These are phyloP conservation scores for Ceratobasidium sp. DNA, from an alignment of 1,284 basidiomycete species.

Conservation along the genomic window DNA sequence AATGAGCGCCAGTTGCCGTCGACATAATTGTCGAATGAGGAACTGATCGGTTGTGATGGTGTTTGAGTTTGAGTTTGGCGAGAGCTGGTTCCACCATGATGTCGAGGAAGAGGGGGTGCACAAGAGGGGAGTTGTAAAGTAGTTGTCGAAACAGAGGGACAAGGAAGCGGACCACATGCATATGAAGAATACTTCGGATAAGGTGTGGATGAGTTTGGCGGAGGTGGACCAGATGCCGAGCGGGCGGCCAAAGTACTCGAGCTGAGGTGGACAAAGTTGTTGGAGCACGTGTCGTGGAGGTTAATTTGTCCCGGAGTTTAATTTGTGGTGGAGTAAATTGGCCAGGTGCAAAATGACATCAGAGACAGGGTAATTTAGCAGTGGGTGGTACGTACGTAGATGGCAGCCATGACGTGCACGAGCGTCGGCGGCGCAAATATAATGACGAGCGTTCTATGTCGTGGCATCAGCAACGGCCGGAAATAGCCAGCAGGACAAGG, in stretches of 20 bases:
- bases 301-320: not conserved
- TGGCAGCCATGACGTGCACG: constrained; percentile 85
- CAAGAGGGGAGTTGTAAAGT: constrained; percentile 86
- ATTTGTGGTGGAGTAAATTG: not conserved
- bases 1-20: constrained; percentile 77
- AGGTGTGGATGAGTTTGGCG: constrained; percentile 81
- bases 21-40: constrained; percentile 50
- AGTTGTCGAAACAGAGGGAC: constrained; percentile 90
- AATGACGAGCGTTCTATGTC: constrained; percentile 80
- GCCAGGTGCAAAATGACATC: not conserved
- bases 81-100: constrained; percentile 78
- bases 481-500: constrained; percentile 21
- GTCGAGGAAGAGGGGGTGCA: constrained; percentile 72
- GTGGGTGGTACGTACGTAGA: constrained; percentile 72
- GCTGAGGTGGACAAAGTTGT: constrained; percentile 59
- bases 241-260: constrained; percentile 92
- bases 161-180: constrained; percentile 93
- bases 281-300: constrained; percentile 48
- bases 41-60: not conserved
- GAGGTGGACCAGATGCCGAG: constrained; percentile 91
- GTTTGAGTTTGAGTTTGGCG: constrained; percentile 61
- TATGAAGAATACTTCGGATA: constrained; percentile 88
- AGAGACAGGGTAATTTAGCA: not conserved
- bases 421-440: constrained; percentile 88
- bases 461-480: constrained; percentile 15